phyloP scores from a whole-genome alignment of 2,329 filamentous ascomycete genomes.

The Pezicula carpinea region DNA sequence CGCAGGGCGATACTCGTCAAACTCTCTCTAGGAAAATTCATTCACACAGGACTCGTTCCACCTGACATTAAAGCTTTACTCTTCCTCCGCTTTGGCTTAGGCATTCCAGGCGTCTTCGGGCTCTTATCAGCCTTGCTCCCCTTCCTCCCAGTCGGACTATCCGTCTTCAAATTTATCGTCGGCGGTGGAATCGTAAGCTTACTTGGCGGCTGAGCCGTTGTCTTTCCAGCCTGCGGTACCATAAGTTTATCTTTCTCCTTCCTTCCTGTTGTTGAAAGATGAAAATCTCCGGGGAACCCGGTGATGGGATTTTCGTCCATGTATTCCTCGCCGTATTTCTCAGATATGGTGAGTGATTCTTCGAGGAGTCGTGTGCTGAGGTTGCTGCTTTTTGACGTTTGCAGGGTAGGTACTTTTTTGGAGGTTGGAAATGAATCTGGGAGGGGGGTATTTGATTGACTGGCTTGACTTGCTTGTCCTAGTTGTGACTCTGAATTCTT shows the following conservation, averaged over 20 bases:
- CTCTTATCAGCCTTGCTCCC: slow-evolving; percentile 25
- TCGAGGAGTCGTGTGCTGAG: slow-evolving; percentile 36
- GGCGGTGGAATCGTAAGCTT: slow-evolving; percentile 15
- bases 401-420: slow-evolving; percentile 15
- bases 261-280: slow-evolving; percentile 56
- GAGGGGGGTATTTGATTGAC: slow-evolving; percentile 38
- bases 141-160: slow-evolving; percentile 23
- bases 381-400: slow-evolving; percentile 17
- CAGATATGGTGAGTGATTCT: slow-evolving; percentile 52
- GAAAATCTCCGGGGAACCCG: slow-evolving; percentile 60
- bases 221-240: slow-evolving; percentile 12
- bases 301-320: slow-evolving; percentile 67
- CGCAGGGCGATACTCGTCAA: too few relatives aligned
- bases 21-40: too few relatives aligned
- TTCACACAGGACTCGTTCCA: slow-evolving; percentile 20
- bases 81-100: slow-evolving; percentile 34
- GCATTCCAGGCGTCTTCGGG: slow-evolving; percentile 27
- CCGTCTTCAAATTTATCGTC: slow-evolving; percentile 19
- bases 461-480: slow-evolving; percentile 25
- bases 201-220: slow-evolving; percentile 10
- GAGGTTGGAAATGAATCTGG: slow-evolving; percentile 30
- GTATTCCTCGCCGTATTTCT: slow-evolving; percentile 58
- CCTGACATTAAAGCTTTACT: slow-evolving; percentile 22
- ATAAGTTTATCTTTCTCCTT: slow-evolving; percentile 24
- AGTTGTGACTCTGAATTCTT: slow-evolving; percentile 19